phyloP scores from a whole-genome alignment of 2,329 filamentous ascomycete species.

The Cladosporium velox region DNA sequence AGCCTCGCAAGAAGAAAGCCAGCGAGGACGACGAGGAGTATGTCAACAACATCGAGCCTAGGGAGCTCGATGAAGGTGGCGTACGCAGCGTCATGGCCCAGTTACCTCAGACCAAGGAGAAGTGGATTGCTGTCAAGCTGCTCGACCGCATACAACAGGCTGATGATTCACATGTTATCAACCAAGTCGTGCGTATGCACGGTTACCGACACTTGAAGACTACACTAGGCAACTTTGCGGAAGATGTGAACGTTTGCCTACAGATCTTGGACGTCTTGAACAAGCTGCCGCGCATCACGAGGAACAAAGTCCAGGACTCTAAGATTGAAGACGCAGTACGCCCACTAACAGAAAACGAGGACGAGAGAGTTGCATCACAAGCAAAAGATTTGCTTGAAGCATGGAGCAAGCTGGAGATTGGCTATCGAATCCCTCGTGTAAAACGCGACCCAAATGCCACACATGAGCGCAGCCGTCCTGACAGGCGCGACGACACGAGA shows the following conservation, averaged over 20 bases:
- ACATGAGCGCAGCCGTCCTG: constrained; percentile 61
- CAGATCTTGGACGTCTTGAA: constrained; percentile 90
- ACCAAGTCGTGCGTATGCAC: constrained; percentile 92
- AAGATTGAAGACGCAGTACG: constrained; percentile 86
- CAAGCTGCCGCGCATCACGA: constrained; percentile 83
- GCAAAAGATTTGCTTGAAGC: constrained; percentile 72
- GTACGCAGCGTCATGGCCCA: constrained; percentile 95
- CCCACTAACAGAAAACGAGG: constrained; percentile 63
- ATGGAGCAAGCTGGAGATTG: constrained; percentile 88
- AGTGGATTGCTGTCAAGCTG: constrained; percentile 97
- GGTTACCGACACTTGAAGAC: constrained; percentile 94
- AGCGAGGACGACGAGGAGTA: constrained; percentile 95
- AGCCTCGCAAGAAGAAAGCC: constrained; percentile 86
- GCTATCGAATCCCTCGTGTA: constrained; percentile 88
- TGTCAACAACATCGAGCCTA: constrained; percentile 82
- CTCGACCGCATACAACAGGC: constrained; percentile 84
- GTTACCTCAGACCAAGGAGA: constrained; percentile 97
- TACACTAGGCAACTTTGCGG: constrained; percentile 78
- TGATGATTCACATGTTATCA: constrained; percentile 81
- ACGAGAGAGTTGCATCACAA: constrained; percentile 69
- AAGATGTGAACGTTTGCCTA: constrained; percentile 85
- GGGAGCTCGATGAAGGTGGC: constrained; percentile 75
- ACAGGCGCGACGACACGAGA: constrained; percentile 56
- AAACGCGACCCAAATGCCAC: constrained; percentile 71
- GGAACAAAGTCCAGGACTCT: constrained; percentile 95